These are phyloP conservation scores for Cladophialophora psammophila DNA, from an alignment of 2,329 filamentous ascomycete genomes.

Conservation along the genomic window DNA sequence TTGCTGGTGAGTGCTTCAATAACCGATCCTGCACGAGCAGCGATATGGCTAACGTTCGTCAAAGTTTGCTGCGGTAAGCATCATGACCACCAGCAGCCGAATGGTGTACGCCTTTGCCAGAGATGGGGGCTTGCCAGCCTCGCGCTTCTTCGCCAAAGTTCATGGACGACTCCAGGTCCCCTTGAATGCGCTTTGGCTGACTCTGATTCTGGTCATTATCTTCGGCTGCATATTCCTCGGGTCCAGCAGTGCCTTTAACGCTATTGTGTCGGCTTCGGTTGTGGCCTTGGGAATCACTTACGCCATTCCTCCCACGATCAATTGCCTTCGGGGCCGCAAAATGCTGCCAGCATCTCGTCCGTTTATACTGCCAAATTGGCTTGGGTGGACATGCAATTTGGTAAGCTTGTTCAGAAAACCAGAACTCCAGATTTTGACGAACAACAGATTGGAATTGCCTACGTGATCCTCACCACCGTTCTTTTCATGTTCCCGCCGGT, in stretches of 20 bases:
- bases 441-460: conserved; percentile 64
- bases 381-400: conserved; percentile 68
- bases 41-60: conserved; percentile 49
- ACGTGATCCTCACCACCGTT: conserved; percentile 74
- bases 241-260: conserved; percentile 72
- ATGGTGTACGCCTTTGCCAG: conserved; percentile 73
- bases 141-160: conserved; percentile 62
- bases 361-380: conserved; percentile 62
- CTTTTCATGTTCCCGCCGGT: conserved; percentile 77
- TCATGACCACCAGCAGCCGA: conserved; percentile 71
- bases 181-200: conserved; percentile 70
- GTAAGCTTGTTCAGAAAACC: conserved; percentile 44
- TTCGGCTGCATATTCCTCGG: conserved; percentile 76
- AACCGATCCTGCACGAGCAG: background rate
- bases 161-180: conserved; percentile 69
- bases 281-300: conserved; percentile 76
- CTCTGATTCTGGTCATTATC: conserved; percentile 66
- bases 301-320: conserved; percentile 75
- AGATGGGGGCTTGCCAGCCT: conserved; percentile 66
- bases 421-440: conserved; percentile 26
- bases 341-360: conserved; percentile 67
- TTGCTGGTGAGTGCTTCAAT: conserved; percentile 31
- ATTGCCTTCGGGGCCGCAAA: conserved; percentile 69
- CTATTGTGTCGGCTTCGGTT: conserved; percentile 74
- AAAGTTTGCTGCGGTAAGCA: conserved; percentile 65